A percentile compares a stretch with the other conserved stretches of the same genome.
These are phyloP conservation scores for Schizosaccharomyces osmophilus DNA, from an alignment of 805 yeast species.

Conservation along the genomic window DNA sequence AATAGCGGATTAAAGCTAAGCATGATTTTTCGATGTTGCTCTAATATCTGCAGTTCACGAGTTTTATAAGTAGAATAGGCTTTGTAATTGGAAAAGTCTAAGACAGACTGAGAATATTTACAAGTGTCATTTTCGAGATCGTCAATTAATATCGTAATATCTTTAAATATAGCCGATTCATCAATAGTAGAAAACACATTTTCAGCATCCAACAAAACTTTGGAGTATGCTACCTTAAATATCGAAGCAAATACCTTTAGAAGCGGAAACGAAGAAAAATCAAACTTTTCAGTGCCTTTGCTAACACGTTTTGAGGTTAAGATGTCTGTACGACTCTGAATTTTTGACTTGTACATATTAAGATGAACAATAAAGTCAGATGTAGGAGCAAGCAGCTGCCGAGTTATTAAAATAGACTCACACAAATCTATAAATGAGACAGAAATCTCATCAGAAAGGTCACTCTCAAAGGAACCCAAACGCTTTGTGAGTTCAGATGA, in stretches of 20 bases:
- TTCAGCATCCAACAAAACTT: constrained; percentile 32
- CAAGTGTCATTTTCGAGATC: background rate
- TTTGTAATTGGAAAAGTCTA: background rate
- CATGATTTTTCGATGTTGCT: background rate
- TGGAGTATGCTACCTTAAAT: background rate
- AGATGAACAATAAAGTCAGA: background rate
- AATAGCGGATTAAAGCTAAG: background rate
- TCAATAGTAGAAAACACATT: constrained; percentile 19
- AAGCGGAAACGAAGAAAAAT: background rate
- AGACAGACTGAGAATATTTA: background rate
- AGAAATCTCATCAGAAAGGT: background rate
- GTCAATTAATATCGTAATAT: background rate
- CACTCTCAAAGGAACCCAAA: constrained; percentile 7
- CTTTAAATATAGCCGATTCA: background rate
- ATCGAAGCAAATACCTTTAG: background rate
- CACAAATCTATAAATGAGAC: background rate
- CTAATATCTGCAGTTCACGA: background rate
- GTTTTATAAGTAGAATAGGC: background rate
- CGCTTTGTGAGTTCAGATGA: constrained; percentile 11
- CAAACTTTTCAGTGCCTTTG: background rate
- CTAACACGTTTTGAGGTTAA: background rate
- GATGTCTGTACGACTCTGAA: background rate
- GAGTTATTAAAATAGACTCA: background rate
- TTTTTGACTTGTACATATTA: background rate
- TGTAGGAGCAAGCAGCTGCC: background rate